Conservation (phyloP, 176 grass and related monocot genomes). For the Eragrostis nindensis region DNA sequence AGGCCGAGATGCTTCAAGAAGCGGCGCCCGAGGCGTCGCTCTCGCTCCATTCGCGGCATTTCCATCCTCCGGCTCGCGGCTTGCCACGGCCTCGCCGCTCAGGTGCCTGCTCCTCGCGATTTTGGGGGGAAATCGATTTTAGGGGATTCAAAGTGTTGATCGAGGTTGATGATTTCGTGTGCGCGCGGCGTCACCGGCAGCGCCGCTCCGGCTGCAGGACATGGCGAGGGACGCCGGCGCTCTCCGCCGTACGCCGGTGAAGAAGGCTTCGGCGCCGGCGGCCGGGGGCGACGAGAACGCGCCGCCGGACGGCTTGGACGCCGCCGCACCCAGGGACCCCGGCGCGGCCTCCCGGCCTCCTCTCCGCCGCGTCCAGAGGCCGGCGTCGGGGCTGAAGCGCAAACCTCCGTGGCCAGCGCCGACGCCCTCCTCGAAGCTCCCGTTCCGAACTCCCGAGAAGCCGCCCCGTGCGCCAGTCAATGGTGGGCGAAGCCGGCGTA, state of each 20-base stretch:
- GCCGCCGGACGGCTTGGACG: not conserved
- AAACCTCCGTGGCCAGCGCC: not conserved
- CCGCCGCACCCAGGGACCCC: not conserved
- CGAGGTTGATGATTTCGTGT: too few species aligned
- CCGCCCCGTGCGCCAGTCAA: not conserved
- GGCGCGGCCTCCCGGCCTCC: slow-evolving; percentile 33
- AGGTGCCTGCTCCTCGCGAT: too few species aligned
- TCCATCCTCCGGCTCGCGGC: too few species aligned
- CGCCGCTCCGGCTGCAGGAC: too few species aligned
- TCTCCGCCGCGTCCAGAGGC: slow-evolving; percentile 62
- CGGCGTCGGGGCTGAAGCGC: not conserved
- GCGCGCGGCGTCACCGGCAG: too few species aligned
- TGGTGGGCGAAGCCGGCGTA: too few species aligned
- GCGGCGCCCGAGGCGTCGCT: too few species aligned
- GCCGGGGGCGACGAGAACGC: slow-evolving; percentile 38
- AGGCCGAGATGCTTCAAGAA: too few species aligned
- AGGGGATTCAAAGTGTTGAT: too few species aligned
- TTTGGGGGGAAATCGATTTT: too few species aligned
- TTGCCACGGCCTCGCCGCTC: too few species aligned
- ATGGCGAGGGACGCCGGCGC: not conserved
- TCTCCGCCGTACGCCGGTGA: slow-evolving; percentile 4
- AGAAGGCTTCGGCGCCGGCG: not conserved
- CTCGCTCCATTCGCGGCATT: too few species aligned
- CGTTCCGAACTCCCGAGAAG: not conserved
- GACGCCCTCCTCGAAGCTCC: not conserved